Base-by-base conservation (phyloP, 2,329 filamentous ascomycete genomes). In the Fusarium poae region DNA sequence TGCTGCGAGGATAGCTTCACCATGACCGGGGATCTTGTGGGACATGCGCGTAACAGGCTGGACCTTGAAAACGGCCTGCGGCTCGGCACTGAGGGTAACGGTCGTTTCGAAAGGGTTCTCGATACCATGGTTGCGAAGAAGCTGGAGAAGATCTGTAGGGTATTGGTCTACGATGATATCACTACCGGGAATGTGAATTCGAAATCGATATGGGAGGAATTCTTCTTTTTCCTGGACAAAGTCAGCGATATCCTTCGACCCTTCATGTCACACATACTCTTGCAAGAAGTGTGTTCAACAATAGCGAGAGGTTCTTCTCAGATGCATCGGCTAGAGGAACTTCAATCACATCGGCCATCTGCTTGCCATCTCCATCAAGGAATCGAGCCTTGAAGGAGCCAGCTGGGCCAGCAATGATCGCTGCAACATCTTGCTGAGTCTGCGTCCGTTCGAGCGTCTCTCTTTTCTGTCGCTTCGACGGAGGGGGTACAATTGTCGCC, bases 41-140 rank as follows among this genome's bases (percentile, higher is more conserved):
- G 94, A 92, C 82, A 96, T 95, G 79, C 96, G 88, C 49, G 94
- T 95, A 42, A 97, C 94, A 13, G 93, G 92, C 74, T 96, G 94
- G 25, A 98, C 96, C 74, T 91, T 90, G 83, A 97, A 98, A 1
- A 98, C 92, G 23, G 95, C 93, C 79, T 99, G 95, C 0, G 96
- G 95, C 74, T 89, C 87, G 43, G 88, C 88, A 37, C 84, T 85
- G 27, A 90, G 82, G 3, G 85, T 84, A 48, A 85, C 78, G 0
- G 82, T 84, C 7, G 80, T 85, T 75, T 89, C 87, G 67, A 86
- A 88, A 0, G 86, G 85, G 68, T 87, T 88, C 40, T 83, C 82
- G 58, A 88, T 83, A 57, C 86, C 85, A 82, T 88, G 84, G 65
- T 79, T 82, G 25, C 81, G 82, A n/a, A 89, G 79, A 18, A 88